Base-by-base conservation (phyloP, 1,284 basidiomycete genomes). In the Tilletiopsis washingtonensis region DNA sequence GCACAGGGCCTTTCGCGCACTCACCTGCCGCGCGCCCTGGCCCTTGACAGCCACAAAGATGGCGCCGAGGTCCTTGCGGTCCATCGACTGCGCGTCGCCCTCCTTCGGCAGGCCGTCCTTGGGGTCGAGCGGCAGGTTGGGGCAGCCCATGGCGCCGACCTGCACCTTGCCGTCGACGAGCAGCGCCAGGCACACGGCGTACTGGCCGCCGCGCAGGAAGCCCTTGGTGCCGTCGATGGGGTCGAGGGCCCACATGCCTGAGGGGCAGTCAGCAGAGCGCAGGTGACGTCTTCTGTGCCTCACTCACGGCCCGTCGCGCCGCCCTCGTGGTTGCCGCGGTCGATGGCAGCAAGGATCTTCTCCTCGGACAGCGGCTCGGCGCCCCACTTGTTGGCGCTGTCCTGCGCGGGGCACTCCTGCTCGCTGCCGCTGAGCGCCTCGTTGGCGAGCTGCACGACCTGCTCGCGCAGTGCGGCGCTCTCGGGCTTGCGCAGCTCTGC, bases 181-280 rank as follows among this genome's bases (percentile, higher is more conserved):
- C 53, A 98, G 80, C 0, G 90, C 87, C 25, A 99, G 79, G 75
- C 93, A 98, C 24, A 98, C 89, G 4, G 93, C 93, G 69, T 93
- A 99, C 75, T 99, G 94, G 49, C 88, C 91, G 11, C 91, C 90
- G 20, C 93, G 83, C 39, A 98, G 80, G 78, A 98, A 99, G 2
- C 93, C 90, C 73, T 91, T 91, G 19, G 88, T 91, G 7, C 89
- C 88, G 67, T 91, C 88, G 61, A 91, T 90, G 23, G 88, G 88
- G 73, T 93, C 89, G 41, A 91, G 82, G 0, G 87, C 86, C 89
- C 89, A 76, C 79, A 87, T 84, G 14, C 86, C 84, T 46, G 43
- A n/a, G n/a, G n/a, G n/a, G n/a, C 14, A 37, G 23, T 17, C 3
- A 27, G 23, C 19, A 17, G 24, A 40, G 20, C 3, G 37, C 17